A percentile compares a stretch with the other conserved stretches of the same genome.
phyloP scores from a whole-genome alignment of 1,284 basidiomycete species.

The Ustilago xerochloae region DNA sequence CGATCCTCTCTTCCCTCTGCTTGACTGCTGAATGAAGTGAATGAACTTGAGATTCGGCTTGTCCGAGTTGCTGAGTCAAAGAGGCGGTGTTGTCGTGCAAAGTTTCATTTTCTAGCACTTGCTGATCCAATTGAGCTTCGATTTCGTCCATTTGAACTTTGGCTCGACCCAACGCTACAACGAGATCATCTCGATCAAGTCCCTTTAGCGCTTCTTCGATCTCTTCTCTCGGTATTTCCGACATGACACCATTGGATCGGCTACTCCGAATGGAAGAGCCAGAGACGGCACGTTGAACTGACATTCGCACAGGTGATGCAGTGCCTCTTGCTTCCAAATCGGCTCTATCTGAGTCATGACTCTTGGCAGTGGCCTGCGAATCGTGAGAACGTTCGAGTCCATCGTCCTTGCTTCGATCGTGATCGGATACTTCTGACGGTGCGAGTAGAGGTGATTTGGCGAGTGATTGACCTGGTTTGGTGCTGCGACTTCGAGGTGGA shows the following conservation, averaged over 20 bases:
- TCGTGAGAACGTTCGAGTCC: constrained; percentile 13
- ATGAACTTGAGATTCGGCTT: constrained; percentile 29
- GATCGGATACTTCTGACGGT: constrained; percentile 1
- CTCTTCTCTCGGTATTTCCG: constrained; percentile 57
- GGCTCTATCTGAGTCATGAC: constrained; percentile 6
- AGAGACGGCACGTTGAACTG: constrained; percentile 25
- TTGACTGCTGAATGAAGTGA: constrained; percentile 37
- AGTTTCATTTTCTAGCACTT: constrained; percentile 45
- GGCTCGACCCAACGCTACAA: constrained; percentile 54
- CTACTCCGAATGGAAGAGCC: constrained; percentile 26
- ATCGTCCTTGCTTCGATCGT: neutral
- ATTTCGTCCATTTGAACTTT: constrained; percentile 61
- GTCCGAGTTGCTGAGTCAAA: constrained; percentile 30
- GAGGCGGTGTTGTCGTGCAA: constrained; percentile 40
- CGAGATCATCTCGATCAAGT: constrained; percentile 51
- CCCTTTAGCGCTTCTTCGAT: constrained; percentile 56
- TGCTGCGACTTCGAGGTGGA: constrained; percentile 33
- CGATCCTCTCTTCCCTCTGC: constrained; percentile 56
- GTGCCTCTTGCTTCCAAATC: constrained; percentile 35
- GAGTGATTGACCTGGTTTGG: constrained; percentile 3
- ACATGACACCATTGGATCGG: constrained; percentile 7
- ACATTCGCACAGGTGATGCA: constrained; percentile 26
- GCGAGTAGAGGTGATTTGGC: neutral
- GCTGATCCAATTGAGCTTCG: constrained; percentile 45
- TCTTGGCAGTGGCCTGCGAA: constrained; percentile 17